Base-by-base conservation (phyloP, 164 flowering plant species). In the Brasenia schreberi region DNA sequence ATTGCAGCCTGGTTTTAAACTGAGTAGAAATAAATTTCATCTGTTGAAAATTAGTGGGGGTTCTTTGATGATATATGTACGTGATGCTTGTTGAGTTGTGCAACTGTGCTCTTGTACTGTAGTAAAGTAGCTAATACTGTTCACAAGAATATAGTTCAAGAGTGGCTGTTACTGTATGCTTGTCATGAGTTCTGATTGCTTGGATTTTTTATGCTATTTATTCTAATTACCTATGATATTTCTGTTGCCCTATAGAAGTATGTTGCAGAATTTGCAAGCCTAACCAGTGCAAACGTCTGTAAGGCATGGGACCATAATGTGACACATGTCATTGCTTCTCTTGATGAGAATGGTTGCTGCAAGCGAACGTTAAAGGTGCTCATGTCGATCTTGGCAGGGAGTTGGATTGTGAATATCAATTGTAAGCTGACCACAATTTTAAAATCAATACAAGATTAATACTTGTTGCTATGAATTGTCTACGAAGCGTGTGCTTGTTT, bases 291-390 rank as follows among this genome's bases (percentile, higher is more conserved):
- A 66, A 77, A 79, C 60, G 77, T 85, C 58, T 18, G 72, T 33
- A 85, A 81, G 74, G 63, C 42, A 16, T 87, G 89, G 89, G 73
- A 64, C 10, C 70, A 84, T 71, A 72, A 77, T 71, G 85, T 84
- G 53, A 85, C 89, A 45, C 92, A 87, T 78, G 84, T 87, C 45
- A 81, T 87, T 73, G 83, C 92, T 23, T 79, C 87, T 52, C 80
- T 87, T 67, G 78, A 82, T 80, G 77, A 67, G 33, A 73, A 65
- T 43, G 88, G 88, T 59, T 83, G 84, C 19, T 82, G 80, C 72
- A 71, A 75, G 67, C 79, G 88, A 72, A 82, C 88, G 10, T 39
- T 78, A 39, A 87, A 85, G 71, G 77, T 82, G 53, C 83, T 87
- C 67, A 83, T 85, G 89, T 89, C 80, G 39, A 83, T 87, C 68